Evolutionary conservation across 1,284 basidiomycete genomes (phyloP), one percentile per base, ranked within the genome.

Genomic region (Marasmius fiardii): DNA sequence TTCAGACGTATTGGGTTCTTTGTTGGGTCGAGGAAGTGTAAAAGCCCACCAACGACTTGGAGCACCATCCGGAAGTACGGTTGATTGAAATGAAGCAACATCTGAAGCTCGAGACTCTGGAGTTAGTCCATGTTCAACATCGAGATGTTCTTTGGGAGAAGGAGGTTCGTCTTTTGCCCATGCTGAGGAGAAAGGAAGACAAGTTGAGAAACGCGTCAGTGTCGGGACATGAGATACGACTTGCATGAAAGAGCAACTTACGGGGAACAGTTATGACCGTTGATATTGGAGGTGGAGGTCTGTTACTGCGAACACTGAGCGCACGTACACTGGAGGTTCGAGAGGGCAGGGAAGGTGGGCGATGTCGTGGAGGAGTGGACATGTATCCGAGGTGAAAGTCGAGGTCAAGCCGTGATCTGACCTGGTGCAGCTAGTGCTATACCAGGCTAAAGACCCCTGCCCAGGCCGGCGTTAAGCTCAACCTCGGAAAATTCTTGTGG

Each of bases 81-180:
- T 77, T 16, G 85, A 82, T 54, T 76, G 72, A 57, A 77, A 75
- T 21, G 85, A 85, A 43, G 74, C 71, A 48, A 77, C 72, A 64
- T 83, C 81, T 34, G 78, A 79, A 21, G 74, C 73, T 16, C 73
- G 75, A 43, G 74, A 67, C 31, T 77, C 74, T 55, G 39, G 52
- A 39, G 71, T 59, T 21, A 63, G 57, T 58, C 58, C 66, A 57
- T 63, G 58, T 60, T 63, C 60, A 61, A 69, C 60, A 62, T 67
- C 48, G 61, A 70, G 65, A 33, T 74, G 71, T 52, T 84, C 82
- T 21, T 73, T 79, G 4, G 88, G 88, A 0, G 88, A 90, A 7
- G 88, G 86, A 2, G 89, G 88, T 64, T 92, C 90, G 66, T 92
- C 86, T 62, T 81, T 78, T 8, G 89, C 90, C 90, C 90, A 92